Percentiles rank a stretch among this genome's conserved stretches.
Evolutionary conservation across 225 moss, liverwort and hornwort species (phyloP).

Genomic region (Straminergon stramineum): DNA sequence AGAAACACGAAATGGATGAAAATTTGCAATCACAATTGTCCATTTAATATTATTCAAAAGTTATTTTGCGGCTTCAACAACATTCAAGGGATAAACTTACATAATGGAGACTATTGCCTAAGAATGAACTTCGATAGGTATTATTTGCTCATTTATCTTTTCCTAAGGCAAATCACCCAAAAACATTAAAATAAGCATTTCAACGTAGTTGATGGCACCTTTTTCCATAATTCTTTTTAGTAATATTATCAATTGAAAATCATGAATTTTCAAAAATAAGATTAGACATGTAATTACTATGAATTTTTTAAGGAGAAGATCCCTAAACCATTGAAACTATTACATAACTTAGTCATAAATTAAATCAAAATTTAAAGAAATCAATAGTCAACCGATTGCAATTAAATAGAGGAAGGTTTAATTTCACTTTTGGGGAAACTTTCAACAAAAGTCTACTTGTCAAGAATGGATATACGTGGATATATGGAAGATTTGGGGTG

Average conservation of each 20-base stretch:
- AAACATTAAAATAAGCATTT: background rate
- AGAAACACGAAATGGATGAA: background rate
- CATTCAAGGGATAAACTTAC: background rate
- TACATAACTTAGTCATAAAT: background rate
- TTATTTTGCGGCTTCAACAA: background rate
- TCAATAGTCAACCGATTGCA: fast-evolving
- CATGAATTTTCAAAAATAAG: background rate
- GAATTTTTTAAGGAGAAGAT: too few species aligned
- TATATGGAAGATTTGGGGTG: fast-evolving
- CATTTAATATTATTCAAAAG: background rate
- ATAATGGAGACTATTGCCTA: background rate
- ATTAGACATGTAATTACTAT: too few species aligned
- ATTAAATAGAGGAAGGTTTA: background rate
- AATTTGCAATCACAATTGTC: background rate
- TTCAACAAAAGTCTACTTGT: background rate
- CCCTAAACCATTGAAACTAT: fast-evolving
- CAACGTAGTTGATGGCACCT: background rate
- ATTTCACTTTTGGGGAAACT: background rate
- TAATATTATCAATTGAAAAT: background rate
- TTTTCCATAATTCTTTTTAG: background rate
- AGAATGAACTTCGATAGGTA: background rate
- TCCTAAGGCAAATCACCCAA: background rate
- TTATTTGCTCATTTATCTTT: background rate
- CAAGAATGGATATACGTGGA: background rate
- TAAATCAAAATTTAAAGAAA: background rate